phyloP scores from a whole-genome alignment of 371 early-diverging fungal genomes.

The Dinochytrium kinnereticum region DNA sequence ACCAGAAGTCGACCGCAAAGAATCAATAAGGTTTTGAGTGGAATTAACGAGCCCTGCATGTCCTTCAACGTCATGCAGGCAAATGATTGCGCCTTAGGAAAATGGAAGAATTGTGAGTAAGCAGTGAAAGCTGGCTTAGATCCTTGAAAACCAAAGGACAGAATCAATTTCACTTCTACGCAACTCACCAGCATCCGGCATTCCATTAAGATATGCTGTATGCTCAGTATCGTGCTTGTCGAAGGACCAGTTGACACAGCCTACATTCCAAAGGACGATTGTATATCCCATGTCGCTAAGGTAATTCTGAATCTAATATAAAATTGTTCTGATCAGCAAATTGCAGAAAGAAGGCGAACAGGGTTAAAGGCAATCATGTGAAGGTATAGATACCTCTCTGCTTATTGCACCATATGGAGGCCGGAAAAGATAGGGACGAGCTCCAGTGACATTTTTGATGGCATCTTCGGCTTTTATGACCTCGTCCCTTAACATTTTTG shows the following conservation, averaged over 20 bases:
- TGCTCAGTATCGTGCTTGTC: neutral
- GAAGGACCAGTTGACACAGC: neutral
- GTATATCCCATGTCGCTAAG: neutral
- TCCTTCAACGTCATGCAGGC: neutral
- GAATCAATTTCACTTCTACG: too few species aligned
- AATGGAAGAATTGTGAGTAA: too few species aligned
- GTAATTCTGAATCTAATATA: neutral
- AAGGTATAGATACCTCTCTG: neutral
- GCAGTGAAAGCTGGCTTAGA: too few species aligned
- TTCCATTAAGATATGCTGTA: neutral
- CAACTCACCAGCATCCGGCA: conserved; percentile 8
- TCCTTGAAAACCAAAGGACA: neutral
- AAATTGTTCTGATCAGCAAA: neutral
- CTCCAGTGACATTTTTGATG: neutral
- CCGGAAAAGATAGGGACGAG: neutral
- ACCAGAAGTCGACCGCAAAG: too few species aligned
- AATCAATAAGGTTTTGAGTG: neutral
- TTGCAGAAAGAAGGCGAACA: neutral
- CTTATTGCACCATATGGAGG: conserved; percentile 1
- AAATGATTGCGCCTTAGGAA: neutral
- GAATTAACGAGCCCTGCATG: neutral
- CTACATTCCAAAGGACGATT: conserved; percentile 7
- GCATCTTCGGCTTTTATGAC: neutral
- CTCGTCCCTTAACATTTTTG: neutral
- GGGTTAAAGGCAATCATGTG: neutral